Evolutionary conservation across 2,329 filamentous ascomycete species (phyloP).

Genomic region (Stemphylium beticola): DNA sequence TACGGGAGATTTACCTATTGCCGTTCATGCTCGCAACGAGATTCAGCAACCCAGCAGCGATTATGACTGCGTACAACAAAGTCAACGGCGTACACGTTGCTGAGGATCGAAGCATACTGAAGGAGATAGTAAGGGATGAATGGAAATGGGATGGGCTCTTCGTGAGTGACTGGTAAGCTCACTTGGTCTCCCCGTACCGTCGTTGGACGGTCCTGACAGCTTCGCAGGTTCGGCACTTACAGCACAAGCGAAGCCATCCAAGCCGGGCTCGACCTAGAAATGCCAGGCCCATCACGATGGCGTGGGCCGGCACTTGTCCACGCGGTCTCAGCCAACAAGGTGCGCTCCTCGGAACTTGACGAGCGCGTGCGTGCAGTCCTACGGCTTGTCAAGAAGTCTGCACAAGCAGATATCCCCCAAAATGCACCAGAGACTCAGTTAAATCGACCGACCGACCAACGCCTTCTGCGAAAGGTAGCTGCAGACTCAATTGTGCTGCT

Average conservation of each 20-base stretch:
- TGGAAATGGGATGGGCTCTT: too few relatives aligned
- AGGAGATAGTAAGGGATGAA: too few relatives aligned
- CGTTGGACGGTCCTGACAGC: conserved; percentile 9
- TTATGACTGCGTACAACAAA: too few relatives aligned
- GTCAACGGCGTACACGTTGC: too few relatives aligned
- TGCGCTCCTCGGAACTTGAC: conserved; percentile 50
- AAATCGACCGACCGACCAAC: too few relatives aligned
- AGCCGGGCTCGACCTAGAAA: conserved; percentile 36
- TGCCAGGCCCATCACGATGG: conserved; percentile 30
- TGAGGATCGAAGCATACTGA: too few relatives aligned
- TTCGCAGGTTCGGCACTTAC: not conserved
- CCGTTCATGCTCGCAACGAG: conserved; percentile 42
- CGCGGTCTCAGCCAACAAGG: not conserved
- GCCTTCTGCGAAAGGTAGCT: not conserved
- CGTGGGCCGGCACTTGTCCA: not conserved
- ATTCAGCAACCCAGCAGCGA: too few relatives aligned
- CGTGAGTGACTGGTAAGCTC: too few relatives aligned
- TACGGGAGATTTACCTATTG: conserved; percentile 54
- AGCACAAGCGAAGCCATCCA: conserved; percentile 8
- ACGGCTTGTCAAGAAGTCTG: not conserved
- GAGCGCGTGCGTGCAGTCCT: not conserved
- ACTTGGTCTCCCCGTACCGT: conserved; percentile 39
- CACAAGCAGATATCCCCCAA: not conserved
- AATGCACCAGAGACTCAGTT: not conserved
- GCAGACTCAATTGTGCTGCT: not conserved